A percentile compares a stretch with the other conserved stretches of the same genome.
These are phyloP conservation scores for Helicostylum pulchrum DNA, from an alignment of 192 early-diverging fungal species.

Conservation along the genomic window DNA sequence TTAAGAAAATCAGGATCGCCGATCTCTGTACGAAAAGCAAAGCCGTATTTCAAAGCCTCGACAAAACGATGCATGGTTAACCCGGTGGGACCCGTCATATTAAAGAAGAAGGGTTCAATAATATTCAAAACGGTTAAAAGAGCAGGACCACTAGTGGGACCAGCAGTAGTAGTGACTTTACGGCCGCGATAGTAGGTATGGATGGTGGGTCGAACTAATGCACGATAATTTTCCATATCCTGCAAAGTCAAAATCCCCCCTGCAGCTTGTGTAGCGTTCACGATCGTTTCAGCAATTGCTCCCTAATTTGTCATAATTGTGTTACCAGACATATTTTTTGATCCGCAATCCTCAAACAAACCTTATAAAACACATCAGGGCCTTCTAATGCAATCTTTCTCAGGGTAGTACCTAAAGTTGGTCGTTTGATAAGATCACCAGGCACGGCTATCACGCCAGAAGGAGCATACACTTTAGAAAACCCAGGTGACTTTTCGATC, in stretches of 20 bases:
- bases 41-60: slow-evolving; percentile 86
- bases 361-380: slow-evolving; percentile 48
- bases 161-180: slow-evolving; percentile 63
- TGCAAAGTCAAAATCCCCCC: slow-evolving; percentile 77
- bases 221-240: slow-evolving; percentile 69
- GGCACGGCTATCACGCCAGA: slow-evolving; percentile 62
- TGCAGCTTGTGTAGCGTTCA: slow-evolving; percentile 53
- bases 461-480: slow-evolving; percentile 62
- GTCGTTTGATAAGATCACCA: slow-evolving; percentile 66
- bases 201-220: slow-evolving; percentile 56
- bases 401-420: slow-evolving; percentile 57
- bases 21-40: slow-evolving; percentile 75
- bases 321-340: slow-evolving; percentile 26
- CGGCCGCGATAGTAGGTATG: slow-evolving; percentile 76
- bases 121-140: slow-evolving; percentile 83
- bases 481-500: slow-evolving; percentile 45
- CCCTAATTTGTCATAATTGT: slow-evolving; percentile 43
- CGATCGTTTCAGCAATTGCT: slow-evolving; percentile 63
- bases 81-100: slow-evolving; percentile 50
- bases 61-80: slow-evolving; percentile 79
- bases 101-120: slow-evolving; percentile 78
- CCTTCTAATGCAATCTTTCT: slow-evolving; percentile 61
- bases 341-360: slow-evolving; percentile 36
- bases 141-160: slow-evolving; percentile 83
- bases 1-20: slow-evolving; percentile 79